phyloP scores from a whole-genome alignment of 768 basidiomycete genomes.

The Boletus sp. region DNA sequence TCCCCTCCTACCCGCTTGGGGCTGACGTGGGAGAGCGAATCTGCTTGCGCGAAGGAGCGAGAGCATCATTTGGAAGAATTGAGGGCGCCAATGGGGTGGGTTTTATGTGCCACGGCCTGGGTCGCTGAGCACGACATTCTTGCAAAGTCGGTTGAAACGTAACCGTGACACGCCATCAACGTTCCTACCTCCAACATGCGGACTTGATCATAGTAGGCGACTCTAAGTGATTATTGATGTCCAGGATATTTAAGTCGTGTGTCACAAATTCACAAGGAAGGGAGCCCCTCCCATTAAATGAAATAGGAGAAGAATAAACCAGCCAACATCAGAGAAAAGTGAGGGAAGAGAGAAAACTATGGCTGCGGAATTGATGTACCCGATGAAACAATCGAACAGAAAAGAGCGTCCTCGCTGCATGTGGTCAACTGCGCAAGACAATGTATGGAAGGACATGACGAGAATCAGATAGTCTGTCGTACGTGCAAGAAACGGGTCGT shows the following conservation, averaged over 20 bases:
- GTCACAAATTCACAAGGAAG: slow-evolving; percentile 25
- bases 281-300: slow-evolving; percentile 25
- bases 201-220: slow-evolving; percentile 1
- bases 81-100: background rate
- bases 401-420: slow-evolving; percentile 17
- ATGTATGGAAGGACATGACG: slow-evolving; percentile 25
- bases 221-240: slow-evolving; percentile 17
- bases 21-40: slow-evolving; percentile 16
- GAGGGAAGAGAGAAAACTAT: slow-evolving; percentile 11
- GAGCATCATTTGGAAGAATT: slow-evolving; percentile 9
- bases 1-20: slow-evolving; percentile 20
- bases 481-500: slow-evolving; percentile 33
- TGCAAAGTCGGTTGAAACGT: background rate
- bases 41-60: slow-evolving; percentile 35
- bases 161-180: too few relatives aligned
- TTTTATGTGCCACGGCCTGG: background rate
- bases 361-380: slow-evolving; percentile 17
- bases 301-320: slow-evolving; percentile 11
- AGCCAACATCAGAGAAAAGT: slow-evolving; percentile 14
- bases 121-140: slow-evolving; percentile 22
- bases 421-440: slow-evolving; percentile 28
- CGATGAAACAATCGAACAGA: slow-evolving; percentile 9
- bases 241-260: slow-evolving; percentile 13
- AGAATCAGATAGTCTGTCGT: slow-evolving; percentile 37
- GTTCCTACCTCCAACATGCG: too few relatives aligned